Base-by-base conservation (phyloP, 2,329 filamentous ascomycete genomes). In the Cytospora schulzeri region DNA sequence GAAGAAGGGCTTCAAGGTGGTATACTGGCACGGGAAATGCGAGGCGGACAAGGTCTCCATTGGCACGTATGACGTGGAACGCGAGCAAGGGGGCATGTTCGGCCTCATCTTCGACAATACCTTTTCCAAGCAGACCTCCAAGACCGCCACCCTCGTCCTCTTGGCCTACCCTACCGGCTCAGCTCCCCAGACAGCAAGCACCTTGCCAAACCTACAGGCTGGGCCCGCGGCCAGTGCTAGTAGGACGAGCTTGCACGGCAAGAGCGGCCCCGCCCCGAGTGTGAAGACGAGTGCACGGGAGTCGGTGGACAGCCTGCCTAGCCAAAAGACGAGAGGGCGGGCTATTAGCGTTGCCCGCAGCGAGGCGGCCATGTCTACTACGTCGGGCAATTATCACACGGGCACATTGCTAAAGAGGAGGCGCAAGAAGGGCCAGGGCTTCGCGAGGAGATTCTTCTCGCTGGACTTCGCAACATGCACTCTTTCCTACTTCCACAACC, bases 21-120 rank as follows among this genome's bases (percentile, higher is more conserved):
- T 91, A 45, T 88, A 91, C 72, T 99, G 95, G 95, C 83, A 91
- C 69, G 95, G 95, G 50, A 97, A 94, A 81, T 98, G 93, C 76
- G 94, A 98, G 78, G 93, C 95, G 45, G 94, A 98, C 79, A 94
- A 95, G 79, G 93, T 97, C 58, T 91, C 92, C 24, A 92, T 94
- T 76, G 95, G 94, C 35, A 95, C 89, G 24, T 92, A 92, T 74
- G 91, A 97, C 73, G 91, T 98, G 28, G 80, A 81, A 0, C 72
- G 80, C 9, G 88, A 87, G 38, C 88, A 95, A 68, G 91, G 89
- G 28, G 95, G 95, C 73, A 97, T 97, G 87, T 99, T 96, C 75
- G 95, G 93, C 63, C 82, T 99, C 67, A 92, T 98, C 35, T 97
- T 99, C 73, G 95, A 99, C 85, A 99, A 99, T 74, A 99, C 95